Conservation (phyloP, 441 rosid species). For the Croton laevigatus region DNA sequence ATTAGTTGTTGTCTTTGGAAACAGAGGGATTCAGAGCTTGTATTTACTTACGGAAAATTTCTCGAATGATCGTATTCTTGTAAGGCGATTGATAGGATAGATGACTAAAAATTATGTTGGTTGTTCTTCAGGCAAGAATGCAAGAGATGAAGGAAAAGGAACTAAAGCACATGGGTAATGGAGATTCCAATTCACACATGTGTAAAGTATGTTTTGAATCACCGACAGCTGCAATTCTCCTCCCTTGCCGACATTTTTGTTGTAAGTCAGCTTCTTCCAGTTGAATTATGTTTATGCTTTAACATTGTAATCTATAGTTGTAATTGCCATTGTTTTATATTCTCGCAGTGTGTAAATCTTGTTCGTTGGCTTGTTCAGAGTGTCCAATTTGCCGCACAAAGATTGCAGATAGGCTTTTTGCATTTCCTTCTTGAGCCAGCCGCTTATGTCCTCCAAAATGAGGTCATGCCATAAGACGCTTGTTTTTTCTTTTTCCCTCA, state of each 20-base stretch:
- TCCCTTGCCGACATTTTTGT: constrained; percentile 98
- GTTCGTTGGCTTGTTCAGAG: constrained; percentile 96
- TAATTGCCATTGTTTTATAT: background rate
- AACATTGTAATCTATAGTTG: background rate
- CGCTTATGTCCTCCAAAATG: constrained; percentile 30
- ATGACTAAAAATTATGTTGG: background rate
- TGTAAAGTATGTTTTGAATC: constrained; percentile 96
- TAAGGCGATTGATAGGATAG: background rate
- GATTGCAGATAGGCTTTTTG: constrained; percentile 86
- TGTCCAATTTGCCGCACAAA: constrained; percentile 98
- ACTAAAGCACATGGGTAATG: constrained; percentile 57
- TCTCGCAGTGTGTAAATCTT: constrained; percentile 91
- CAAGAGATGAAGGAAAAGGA: constrained; percentile 97
- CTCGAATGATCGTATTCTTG: background rate
- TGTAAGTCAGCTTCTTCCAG: constrained; percentile 48
- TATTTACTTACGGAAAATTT: background rate
- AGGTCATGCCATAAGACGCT: constrained; percentile 32
- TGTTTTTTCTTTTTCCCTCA: too few species aligned
- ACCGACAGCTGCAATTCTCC: constrained; percentile 92
- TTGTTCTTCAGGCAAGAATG: constrained; percentile 69
- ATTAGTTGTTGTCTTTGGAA: background rate
- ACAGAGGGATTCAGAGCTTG: background rate
- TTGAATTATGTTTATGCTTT: background rate
- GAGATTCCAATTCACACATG: constrained; percentile 81
- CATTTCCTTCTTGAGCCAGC: constrained; percentile 70